Percentiles rank a stretch among this genome's conserved stretches.
Evolutionary conservation across 2,329 filamentous ascomycete genomes (phyloP).

Genomic region (Fusarium sulawesiense): DNA sequence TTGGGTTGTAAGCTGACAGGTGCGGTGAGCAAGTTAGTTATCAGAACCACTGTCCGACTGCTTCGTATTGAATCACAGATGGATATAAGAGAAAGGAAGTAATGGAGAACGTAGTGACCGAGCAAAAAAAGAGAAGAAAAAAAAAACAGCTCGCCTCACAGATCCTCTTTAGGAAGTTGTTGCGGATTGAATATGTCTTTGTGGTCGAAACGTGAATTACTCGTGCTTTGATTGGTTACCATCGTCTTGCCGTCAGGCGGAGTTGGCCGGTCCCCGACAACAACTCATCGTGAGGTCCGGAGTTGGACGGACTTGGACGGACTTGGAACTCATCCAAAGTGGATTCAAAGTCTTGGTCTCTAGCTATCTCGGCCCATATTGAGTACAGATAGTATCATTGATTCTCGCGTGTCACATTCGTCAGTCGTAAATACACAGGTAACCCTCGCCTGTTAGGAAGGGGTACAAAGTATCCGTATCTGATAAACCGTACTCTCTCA

Average conservation of each 20-base stretch:
- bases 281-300: conserved; percentile 26
- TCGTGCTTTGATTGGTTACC: conserved; percentile 29
- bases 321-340: neutral
- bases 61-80: neutral
- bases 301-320: conserved; percentile 25
- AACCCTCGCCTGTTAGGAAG: neutral
- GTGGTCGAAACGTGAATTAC: conserved; percentile 23
- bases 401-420: neutral
- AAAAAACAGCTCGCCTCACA: neutral
- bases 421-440: neutral
- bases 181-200: conserved; percentile 33
- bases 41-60: neutral
- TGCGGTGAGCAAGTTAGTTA: neutral
- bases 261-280: conserved; percentile 39
- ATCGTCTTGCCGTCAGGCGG: conserved; percentile 10
- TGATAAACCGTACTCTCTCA: neutral
- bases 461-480: neutral
- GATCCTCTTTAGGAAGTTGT: conserved; percentile 37
- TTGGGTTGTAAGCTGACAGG: neutral
- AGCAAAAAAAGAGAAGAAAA: conserved; percentile 8
- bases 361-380: neutral
- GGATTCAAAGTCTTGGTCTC: neutral
- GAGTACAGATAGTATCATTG: neutral
- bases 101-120: neutral
- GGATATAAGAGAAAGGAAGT: neutral